Conservation (phyloP, 2,329 filamentous ascomycete genomes). For the Cytospora schulzeri region DNA sequence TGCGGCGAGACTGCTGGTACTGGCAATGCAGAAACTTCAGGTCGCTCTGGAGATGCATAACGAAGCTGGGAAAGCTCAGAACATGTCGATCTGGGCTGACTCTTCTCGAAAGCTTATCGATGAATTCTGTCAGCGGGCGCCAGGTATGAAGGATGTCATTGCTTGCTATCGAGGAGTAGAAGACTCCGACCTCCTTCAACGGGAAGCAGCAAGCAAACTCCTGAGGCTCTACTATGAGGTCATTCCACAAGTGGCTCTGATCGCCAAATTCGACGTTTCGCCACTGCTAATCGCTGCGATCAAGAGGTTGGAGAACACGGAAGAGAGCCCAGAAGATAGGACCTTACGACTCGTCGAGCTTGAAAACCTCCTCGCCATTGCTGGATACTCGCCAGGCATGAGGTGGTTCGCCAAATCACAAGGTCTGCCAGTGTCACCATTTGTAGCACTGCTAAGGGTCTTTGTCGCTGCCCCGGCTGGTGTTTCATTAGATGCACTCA, state of each 20-base stretch:
- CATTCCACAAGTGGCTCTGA: slow-evolving; percentile 75
- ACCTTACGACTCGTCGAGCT: slow-evolving; percentile 71
- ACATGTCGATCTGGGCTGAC: slow-evolving; percentile 64
- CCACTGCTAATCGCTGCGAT: slow-evolving; percentile 71
- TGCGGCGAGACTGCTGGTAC: slow-evolving; percentile 74
- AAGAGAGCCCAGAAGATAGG: slow-evolving; percentile 45
- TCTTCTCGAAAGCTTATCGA: slow-evolving; percentile 68
- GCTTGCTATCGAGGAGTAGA: slow-evolving; percentile 70
- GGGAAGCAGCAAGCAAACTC: slow-evolving; percentile 76
- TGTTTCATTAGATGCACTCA: slow-evolving; percentile 54
- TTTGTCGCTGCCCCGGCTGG: slow-evolving; percentile 51
- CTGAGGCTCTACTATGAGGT: slow-evolving; percentile 84
- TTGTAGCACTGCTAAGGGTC: slow-evolving; percentile 69
- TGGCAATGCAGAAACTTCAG: slow-evolving; percentile 78
- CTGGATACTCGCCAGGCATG: slow-evolving; percentile 79
- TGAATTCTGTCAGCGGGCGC: slow-evolving; percentile 77
- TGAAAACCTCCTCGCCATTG: slow-evolving; percentile 79
- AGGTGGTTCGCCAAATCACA: slow-evolving; percentile 84
- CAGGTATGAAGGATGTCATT: slow-evolving; percentile 80
- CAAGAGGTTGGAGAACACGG: slow-evolving; percentile 55
- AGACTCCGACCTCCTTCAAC: slow-evolving; percentile 71
- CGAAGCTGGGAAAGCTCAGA: slow-evolving; percentile 41
- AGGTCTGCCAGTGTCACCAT: slow-evolving; percentile 66
- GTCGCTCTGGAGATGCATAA: slow-evolving; percentile 63
- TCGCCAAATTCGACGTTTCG: slow-evolving; percentile 87